phyloP scores from a whole-genome alignment of 2,329 filamentous ascomycete genomes.

The Neofusicoccum parvum region DNA sequence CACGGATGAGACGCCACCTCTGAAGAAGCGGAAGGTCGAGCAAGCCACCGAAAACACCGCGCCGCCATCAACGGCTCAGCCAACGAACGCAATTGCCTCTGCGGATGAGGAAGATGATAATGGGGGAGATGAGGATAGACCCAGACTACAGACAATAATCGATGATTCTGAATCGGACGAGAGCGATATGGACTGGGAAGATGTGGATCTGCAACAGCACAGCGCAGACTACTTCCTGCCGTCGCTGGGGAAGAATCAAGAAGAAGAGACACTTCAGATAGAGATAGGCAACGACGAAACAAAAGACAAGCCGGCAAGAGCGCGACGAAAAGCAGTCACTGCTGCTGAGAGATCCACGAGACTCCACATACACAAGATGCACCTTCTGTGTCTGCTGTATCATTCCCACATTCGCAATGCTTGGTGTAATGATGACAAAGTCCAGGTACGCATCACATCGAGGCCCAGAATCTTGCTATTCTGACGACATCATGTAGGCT shows the following conservation, averaged over 20 bases:
- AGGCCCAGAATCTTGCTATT: background rate
- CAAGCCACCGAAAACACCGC: background rate
- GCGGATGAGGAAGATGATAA: constrained; percentile 24
- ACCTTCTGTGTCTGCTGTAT: constrained; percentile 79
- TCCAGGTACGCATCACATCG: constrained; percentile 55
- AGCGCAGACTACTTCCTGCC: constrained; percentile 25
- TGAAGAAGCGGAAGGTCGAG: constrained; percentile 36
- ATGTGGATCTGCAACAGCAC: constrained; percentile 46
- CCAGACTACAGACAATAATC: constrained; percentile 41
- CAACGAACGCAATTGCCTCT: background rate
- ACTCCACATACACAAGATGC: constrained; percentile 80
- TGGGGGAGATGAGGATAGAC: constrained; percentile 24
- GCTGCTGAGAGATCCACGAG: constrained; percentile 62
- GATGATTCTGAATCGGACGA: constrained; percentile 54
- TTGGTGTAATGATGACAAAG: constrained; percentile 80
- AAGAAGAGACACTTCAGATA: constrained; percentile 43
- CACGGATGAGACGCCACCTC: constrained; percentile 35
- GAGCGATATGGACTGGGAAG: constrained; percentile 65
- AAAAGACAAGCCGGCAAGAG: constrained; percentile 36
- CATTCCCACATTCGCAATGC: constrained; percentile 77
- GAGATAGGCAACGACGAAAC: constrained; percentile 33
- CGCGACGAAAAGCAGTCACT: constrained; percentile 56
- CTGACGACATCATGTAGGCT: constrained; percentile 2
- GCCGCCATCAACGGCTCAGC: background rate
- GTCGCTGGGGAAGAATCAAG: constrained; percentile 34